Evolutionary conservation across 345 rosid species (phyloP).

Genomic region (Aquilaria malaccensis): DNA sequence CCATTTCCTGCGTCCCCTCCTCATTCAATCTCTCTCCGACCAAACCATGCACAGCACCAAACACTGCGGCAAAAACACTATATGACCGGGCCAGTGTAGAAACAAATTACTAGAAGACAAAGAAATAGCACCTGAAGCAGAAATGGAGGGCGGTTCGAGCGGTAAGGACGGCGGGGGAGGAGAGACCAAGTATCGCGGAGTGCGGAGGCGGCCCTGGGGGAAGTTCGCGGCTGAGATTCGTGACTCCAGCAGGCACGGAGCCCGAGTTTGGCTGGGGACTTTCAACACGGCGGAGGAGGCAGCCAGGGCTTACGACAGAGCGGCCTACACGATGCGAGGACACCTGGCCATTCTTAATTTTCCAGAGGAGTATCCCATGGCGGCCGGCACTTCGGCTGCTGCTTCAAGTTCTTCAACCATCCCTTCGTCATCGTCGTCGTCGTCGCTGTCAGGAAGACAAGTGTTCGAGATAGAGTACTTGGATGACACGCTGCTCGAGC

Average conservation of each 20-base stretch:
- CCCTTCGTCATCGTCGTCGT: slow-evolving; percentile 28
- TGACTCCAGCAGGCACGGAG: slow-evolving; percentile 64
- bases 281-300: slow-evolving; percentile 88
- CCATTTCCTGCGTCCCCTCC: too few relatives aligned
- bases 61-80: too few relatives aligned
- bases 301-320: slow-evolving; percentile 79
- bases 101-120: slow-evolving; percentile 11
- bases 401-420: slow-evolving; percentile 14
- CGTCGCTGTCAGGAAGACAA: slow-evolving; percentile 25
- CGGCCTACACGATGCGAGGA: slow-evolving; percentile 85
- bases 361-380: slow-evolving; percentile 57
- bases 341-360: slow-evolving; percentile 71
- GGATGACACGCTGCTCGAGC: slow-evolving; percentile 73
- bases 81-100: too few relatives aligned
- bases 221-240: slow-evolving; percentile 92
- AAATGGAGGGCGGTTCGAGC: slow-evolving; percentile 23
- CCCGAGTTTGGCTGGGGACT: slow-evolving; percentile 89
- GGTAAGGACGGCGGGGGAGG: slow-evolving; percentile 14
- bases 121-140: slow-evolving; percentile 10
- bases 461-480: slow-evolving; percentile 75
- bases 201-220: slow-evolving; percentile 87
- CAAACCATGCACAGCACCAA: too few relatives aligned
- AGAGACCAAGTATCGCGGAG: slow-evolving; percentile 59
- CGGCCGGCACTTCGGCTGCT: slow-evolving; percentile 19
- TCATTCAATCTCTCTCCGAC: too few relatives aligned